phyloP scores from a whole-genome alignment of 2,329 filamentous ascomycete genomes.

The Penicillium sp. region DNA sequence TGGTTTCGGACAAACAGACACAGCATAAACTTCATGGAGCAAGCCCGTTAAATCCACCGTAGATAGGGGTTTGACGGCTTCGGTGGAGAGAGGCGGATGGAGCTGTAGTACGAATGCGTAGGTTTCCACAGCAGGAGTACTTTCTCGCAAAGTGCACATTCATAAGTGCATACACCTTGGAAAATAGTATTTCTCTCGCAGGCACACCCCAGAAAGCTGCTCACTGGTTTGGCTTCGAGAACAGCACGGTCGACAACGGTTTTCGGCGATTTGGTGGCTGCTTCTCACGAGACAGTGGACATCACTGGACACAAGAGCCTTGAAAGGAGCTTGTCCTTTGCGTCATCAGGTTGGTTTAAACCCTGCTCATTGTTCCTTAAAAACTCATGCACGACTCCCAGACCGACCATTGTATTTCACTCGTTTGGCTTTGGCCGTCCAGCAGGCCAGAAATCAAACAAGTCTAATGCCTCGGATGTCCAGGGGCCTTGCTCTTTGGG shows the following conservation, averaged over 20 bases:
- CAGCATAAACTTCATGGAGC: conserved; percentile 43
- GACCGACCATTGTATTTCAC: conserved; percentile 27
- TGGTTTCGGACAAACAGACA: conserved; percentile 25
- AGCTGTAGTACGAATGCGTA: conserved; percentile 37
- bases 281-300: conserved; percentile 11
- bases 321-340: not conserved
- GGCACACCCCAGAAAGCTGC: conserved; percentile 48
- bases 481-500: conserved; percentile 36
- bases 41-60: conserved; percentile 36
- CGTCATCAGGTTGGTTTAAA: not conserved
- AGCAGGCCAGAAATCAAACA: conserved; percentile 44
- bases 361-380: conserved; percentile 18
- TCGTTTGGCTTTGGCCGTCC: conserved; percentile 34
- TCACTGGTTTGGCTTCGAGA: conserved; percentile 19
- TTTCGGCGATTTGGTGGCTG: conserved; percentile 6
- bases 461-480: conserved; percentile 41
- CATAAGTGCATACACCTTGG: conserved; percentile 37
- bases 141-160: conserved; percentile 54
- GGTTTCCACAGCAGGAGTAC: conserved; percentile 54
- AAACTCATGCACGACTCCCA: conserved; percentile 44
- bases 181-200: conserved; percentile 53
- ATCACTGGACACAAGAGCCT: not conserved
- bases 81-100: conserved; percentile 22
- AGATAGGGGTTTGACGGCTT: conserved; percentile 43
- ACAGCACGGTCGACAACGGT: conserved; percentile 5